A percentile compares a stretch with the other conserved stretches of the same genome.
Conservation (phyloP, 345 rosid genomes). For the Brassica rapa region DNA sequence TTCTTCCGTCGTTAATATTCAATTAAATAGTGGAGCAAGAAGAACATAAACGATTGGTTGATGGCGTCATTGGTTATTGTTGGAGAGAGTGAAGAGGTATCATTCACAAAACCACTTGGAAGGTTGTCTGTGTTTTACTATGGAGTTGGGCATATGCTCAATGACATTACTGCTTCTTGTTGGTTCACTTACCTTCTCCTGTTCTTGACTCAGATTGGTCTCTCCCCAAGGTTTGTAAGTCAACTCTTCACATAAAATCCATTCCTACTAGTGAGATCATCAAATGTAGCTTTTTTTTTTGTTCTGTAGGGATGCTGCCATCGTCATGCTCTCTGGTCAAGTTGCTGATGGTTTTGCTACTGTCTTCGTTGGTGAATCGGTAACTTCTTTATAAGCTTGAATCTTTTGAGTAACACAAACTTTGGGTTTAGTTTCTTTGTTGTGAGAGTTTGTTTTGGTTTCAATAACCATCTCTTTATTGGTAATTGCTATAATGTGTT, state of each 20-base stretch:
- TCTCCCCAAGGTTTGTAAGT: constrained; percentile 61
- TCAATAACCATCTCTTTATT: too few relatives aligned
- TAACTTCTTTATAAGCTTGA: constrained; percentile 29
- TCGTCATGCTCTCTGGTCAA: constrained; percentile 95
- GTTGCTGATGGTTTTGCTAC: constrained; percentile 90
- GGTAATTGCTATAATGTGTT: not conserved
- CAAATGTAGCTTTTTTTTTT: not conserved
- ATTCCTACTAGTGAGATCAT: too few relatives aligned
- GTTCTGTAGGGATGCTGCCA: constrained; percentile 71
- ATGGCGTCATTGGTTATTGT: constrained; percentile 39
- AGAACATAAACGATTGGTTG: not conserved
- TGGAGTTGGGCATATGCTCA: constrained; percentile 95
- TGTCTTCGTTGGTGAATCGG: constrained; percentile 84
- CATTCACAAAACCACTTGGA: constrained; percentile 57
- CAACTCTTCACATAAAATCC: too few relatives aligned
- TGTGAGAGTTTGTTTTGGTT: not conserved
- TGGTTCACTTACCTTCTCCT: constrained; percentile 95
- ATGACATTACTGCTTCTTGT: constrained; percentile 94
- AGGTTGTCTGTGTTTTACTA: constrained; percentile 75
- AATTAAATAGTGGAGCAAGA: too few relatives aligned
- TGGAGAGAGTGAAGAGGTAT: constrained; percentile 47
- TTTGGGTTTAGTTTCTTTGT: too few relatives aligned
- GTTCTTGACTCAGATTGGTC: constrained; percentile 87
- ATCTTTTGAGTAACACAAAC: too few relatives aligned
- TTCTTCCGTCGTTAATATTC: not conserved